Evolutionary conservation across 2,329 filamentous ascomycete genomes (phyloP), one percentile per base, ranked within the genome.

Genomic region (Colletotrichum musicola): DNA sequence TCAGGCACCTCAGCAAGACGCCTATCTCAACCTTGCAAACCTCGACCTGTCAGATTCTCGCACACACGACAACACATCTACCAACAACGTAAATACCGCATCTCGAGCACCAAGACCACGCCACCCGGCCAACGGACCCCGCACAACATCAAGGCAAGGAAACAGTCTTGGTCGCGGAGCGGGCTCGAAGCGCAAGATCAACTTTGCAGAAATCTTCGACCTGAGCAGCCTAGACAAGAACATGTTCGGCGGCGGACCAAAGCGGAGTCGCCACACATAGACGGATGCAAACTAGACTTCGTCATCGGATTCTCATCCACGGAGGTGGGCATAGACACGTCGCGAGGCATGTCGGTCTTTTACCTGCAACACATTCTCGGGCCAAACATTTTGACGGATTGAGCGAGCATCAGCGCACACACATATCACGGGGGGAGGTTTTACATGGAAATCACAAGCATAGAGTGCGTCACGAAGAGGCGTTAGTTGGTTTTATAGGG

Each of bases 191-290:
- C 86, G 92, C 49, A 88, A 92, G 74, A 86, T 93, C 73, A 91
- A 92, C 73, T 87, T 93, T 74, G 88, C 89, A 25, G 92, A 95
- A 74, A 90, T 94, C 62, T 94, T 94, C 75, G 92, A 93, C 74
- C 82, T 92, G 7, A 88, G 89, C 61, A 89, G 88, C 71, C 77
- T 92, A 58, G 87, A 87, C 50, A 91, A 91, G 75, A 91, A 93
- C 69, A 77, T 83, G 40, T 86, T 86, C 71, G 82, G 84, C 14
- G 78, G 79, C 42, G 79, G 81, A 49, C 77, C 77, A 14, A 89
- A 89, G 76, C 80, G 87, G 65, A 83, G 79, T 61, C 81, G 87
- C 59, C 86, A 89, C 67, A 75, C 77, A 58, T 85, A 71, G 25
- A 35, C 20, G n/a, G 30, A 18, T 57, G 40, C 16, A 25, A 40